Base-by-base conservation (phyloP, 2,329 filamentous ascomycete genomes). In the Pseudocercospora pini-densiflorae region DNA sequence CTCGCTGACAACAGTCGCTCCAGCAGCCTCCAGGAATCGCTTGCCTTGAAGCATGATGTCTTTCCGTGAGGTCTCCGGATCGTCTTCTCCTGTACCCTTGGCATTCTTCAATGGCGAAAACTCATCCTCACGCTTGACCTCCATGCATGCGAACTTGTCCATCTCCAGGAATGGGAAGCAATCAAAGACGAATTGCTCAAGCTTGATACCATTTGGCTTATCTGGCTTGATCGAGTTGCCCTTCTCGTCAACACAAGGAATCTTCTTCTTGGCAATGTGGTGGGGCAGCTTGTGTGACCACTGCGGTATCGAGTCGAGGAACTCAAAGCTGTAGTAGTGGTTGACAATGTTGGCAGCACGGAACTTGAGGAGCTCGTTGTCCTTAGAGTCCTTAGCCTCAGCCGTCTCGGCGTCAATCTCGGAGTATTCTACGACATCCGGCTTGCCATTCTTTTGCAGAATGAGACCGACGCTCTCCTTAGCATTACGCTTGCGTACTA, bases 331-430 rank as follows among this genome's bases (percentile, higher is more conserved):
- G 85, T 99, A 99, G 88, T 98, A 99, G 86, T 99, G 95, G 86
- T 99, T 99, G 83, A 99, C 95, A 74, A 99, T 99, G 85, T 99
- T 99, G 77, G 94, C 95, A 65, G 95, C 94, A 69, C 95, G 91
- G 89, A 97, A 98, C 82, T 94, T 96, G 78, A 99, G 89, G 62
- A 97, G 85, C 65, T 88, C 89, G 2, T 88, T 84, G 76, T 97
- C 89, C 80, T 92, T 92, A 62, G 90, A 81, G 77, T 99, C 95
- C 77, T 90, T 88, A 71, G 94, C 94, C 81, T 96, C 92, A n/a
- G 63, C 60, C 21, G 61, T 63, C 43, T 67, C 61, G 49, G 45
- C 40, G 84, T 96, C 92, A 74, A 99, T 98, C 84, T 99, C 95
- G 5, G 93, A 97, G 86, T 99, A 99, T 83, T 99, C 95, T 62